Conservation (phyloP, 192 early-diverging fungal genomes). For the Rhizophagus sp. region DNA sequence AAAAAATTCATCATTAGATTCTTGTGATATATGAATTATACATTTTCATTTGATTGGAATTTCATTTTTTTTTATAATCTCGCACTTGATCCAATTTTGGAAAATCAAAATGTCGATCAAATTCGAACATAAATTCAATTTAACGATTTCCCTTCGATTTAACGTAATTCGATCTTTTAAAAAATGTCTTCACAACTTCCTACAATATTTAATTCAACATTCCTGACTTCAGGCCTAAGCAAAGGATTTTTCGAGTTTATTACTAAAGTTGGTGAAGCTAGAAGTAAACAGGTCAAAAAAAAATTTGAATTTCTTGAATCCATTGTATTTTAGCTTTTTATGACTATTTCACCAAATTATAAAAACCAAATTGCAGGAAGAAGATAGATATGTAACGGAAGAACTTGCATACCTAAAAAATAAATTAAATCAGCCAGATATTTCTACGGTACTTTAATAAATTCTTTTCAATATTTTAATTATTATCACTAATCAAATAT, state of each 20-base stretch:
- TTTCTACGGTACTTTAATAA: constrained; percentile 16
- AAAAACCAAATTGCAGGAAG: background rate
- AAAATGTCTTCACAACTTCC: constrained; percentile 23
- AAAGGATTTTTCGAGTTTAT: constrained; percentile 23
- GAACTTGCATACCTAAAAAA: constrained; percentile 9
- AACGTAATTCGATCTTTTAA: too few relatives aligned
- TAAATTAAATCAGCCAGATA: constrained; percentile 25
- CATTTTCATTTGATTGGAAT: too few relatives aligned
- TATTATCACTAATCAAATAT: background rate
- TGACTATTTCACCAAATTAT: background rate
- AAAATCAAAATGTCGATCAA: too few relatives aligned
- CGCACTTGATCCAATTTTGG: too few relatives aligned
- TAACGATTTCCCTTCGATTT: too few relatives aligned
- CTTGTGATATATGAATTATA: too few relatives aligned
- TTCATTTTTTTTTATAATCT: too few relatives aligned
- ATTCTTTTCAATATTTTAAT: background rate
- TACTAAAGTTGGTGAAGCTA: constrained; percentile 22
- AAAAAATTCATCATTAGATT: too few relatives aligned
- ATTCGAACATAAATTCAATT: too few relatives aligned
- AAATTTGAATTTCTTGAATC: background rate
- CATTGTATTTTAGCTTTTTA: background rate
- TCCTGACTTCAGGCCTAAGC: constrained; percentile 24
- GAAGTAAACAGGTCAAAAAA: constrained; percentile 28
- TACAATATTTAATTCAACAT: constrained; percentile 24
- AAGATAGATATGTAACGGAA: constrained; percentile 24